Evolutionary conservation across 2,329 filamentous ascomycete genomes (phyloP).

Genomic region (Ceratocystiopsis sp.): DNA sequence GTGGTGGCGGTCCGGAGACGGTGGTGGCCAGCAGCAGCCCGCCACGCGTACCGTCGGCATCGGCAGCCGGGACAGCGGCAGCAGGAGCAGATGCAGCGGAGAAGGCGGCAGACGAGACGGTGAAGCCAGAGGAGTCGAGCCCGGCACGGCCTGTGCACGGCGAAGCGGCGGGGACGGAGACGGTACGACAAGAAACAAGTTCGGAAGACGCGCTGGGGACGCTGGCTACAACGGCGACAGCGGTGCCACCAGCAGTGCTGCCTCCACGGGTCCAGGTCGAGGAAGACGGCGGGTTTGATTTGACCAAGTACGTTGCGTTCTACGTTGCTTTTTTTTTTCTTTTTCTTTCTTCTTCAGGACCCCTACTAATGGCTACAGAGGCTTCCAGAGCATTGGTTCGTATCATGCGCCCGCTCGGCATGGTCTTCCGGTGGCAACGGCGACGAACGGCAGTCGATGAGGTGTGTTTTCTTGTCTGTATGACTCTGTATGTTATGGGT

Average conservation of each 20-base stretch:
- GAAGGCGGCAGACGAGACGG: constrained; percentile 3
- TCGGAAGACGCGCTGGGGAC: background rate
- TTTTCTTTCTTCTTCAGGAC: background rate
- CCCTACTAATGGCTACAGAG: constrained; percentile 24
- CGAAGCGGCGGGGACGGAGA: background rate
- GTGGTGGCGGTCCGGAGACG: too few species aligned
- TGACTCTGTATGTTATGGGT: background rate
- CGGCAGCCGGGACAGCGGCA: background rate
- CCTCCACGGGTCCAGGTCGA: constrained; percentile 17
- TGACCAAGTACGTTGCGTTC: constrained; percentile 32
- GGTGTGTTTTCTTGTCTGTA: background rate
- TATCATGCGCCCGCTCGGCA: constrained; percentile 40
- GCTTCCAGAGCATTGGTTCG: constrained; percentile 47
- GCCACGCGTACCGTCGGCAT: too few species aligned
- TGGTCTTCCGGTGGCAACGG: constrained; percentile 25
- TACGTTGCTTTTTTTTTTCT: background rate
- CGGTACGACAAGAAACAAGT: too few species aligned
- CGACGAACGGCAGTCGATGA: constrained; percentile 19
- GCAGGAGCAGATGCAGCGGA: background rate
- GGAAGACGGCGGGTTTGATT: constrained; percentile 38
- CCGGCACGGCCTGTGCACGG: constrained; percentile 19
- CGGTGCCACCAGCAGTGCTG: constrained; percentile 4
- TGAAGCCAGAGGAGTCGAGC: constrained; percentile 20
- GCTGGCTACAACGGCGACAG: background rate
- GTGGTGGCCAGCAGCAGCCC: too few species aligned